Conservation (phyloP, 805 yeast species). For the Tetrapisispora pingtungensis region DNA sequence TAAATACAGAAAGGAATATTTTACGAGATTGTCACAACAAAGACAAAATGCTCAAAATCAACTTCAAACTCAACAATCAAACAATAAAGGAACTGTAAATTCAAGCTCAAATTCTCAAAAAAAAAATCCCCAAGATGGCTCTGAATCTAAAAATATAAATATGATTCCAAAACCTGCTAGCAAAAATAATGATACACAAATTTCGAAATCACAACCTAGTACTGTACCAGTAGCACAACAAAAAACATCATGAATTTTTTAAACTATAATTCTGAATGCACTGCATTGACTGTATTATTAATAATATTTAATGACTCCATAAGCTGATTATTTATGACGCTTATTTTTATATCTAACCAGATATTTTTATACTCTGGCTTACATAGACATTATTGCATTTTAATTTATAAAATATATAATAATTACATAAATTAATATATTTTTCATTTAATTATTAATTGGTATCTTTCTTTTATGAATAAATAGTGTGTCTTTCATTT, state of each 20-base stretch:
- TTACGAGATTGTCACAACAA: conserved; percentile 28
- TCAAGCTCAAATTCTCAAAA: neutral
- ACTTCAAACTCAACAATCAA: conserved; percentile 8
- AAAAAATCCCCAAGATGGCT: neutral
- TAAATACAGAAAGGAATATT: conserved; percentile 54
- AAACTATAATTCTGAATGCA: conserved; percentile 1
- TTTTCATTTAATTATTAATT: neutral
- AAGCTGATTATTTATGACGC: neutral
- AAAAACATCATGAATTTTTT: conserved; percentile 1
- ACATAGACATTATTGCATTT: conserved; percentile 3
- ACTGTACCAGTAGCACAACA: conserved; percentile 4
- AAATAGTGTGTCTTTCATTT: too few relatives aligned
- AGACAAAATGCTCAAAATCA: conserved; percentile 21
- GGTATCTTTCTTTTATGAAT: too few relatives aligned
- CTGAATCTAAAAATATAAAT: neutral
- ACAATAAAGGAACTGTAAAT: neutral
- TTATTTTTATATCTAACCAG: neutral
- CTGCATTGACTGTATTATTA: conserved; percentile 5
- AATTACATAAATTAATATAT: neutral
- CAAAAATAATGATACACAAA: neutral
- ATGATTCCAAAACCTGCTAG: neutral
- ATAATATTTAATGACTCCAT: conserved; percentile 1
- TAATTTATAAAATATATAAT: neutral
- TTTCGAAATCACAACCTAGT: neutral
- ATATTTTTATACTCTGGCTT: neutral